Base-by-base conservation (phyloP, 1,284 basidiomycete genomes). In the Tremellales sp. region DNA sequence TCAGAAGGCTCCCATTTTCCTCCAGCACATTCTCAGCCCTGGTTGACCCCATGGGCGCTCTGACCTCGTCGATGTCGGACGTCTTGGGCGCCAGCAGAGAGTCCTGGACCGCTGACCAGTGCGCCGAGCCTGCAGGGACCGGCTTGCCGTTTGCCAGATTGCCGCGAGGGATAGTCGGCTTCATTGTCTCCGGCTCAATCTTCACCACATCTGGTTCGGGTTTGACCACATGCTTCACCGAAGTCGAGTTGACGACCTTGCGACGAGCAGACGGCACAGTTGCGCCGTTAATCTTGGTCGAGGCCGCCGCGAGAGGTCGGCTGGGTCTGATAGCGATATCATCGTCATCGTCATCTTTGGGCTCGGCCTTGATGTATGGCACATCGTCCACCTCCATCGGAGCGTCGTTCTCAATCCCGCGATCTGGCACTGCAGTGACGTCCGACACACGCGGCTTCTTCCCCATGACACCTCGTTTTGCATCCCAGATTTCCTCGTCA, bases 71-170 rank as follows among this genome's bases (percentile, higher is more conserved):
- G 25, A 67, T 54, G 45, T 70, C 62, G 36, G 53, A 61, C 37
- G 49, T 58, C 42, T 63, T 65, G 4, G 82, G 82, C 4, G 54
- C 48, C 3, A 58, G 44, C 2, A 72, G 61, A 1, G 62, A 59
- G 12, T 88, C 85, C 60, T 87, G 86, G 2, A 89, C 80, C 15
- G 83, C 81, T 13, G 87, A 77, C 87, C 87, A 92, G 0, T 84
- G 78, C 0, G 85, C 83, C 11, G 79, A 76, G 1, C 75, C 64
- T 1, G 54, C 25, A 0, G 50, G 41, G 4, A 48, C 45, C 4
- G 60, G 49, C 45, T 62, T 61, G 25, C 52, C 53, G 33, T 71
- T 52, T 78, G 44, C 51, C 67, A 67, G 8, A 67, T 62, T 4
- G 13, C 33, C 33, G 5, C 22, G 61, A 56, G 19, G 50, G 43